Base-by-base conservation (phyloP, 768 basidiomycete species). In the Boletus patriciae region DNA sequence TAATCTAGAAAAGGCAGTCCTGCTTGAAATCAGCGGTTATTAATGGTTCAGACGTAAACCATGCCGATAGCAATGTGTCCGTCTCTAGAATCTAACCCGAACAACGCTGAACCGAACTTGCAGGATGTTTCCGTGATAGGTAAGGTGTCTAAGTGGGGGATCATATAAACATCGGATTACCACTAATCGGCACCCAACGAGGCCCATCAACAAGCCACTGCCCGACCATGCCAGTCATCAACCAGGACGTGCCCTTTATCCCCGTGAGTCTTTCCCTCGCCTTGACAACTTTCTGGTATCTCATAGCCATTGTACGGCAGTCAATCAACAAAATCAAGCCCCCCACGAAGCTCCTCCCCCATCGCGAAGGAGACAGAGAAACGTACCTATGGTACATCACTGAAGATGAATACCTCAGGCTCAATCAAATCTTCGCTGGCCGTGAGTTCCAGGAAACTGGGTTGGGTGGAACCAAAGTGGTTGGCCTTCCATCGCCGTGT, bases 321-420 rank as follows among this genome's bases (percentile, higher is more conserved):
- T 54, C 55, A 6, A 8, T 8, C 21, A 44, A 54, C 46, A 62
- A 62, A 10, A 52, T 57, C 10, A 50, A 52, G 12, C 61, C 60
- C 1, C 61, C 61, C 16, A 25, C 15, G 1, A 62, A 62, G 31
- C 21, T 21, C 43, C 31, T 58, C 23, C 0, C 18, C 23, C 3
- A 21, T 4, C 18, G n/a, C 23, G 52, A 53, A 6, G 45, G 11
- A 3, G 43, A 18, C 16, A 12, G 29, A 6, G 21, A 52, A 0
- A 19, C 25, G 4, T 54, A 62, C n/a, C 52, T 62, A 3, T 62
- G 61, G 60, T 62, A 62, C 45, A 62, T 62, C 34, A 62, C 60
- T 38, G 55, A 62, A 48, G 55, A 58, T 38, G 61, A 62, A 42
- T 62, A 62, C 46, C 50, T 58, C 11, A 47, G 61, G 25, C 61